A percentile compares a stretch with the other conserved stretches of the same genome.
These are phyloP conservation scores for Fusarium anguioides DNA, from an alignment of 2,329 filamentous ascomycete genomes.

Conservation along the genomic window DNA sequence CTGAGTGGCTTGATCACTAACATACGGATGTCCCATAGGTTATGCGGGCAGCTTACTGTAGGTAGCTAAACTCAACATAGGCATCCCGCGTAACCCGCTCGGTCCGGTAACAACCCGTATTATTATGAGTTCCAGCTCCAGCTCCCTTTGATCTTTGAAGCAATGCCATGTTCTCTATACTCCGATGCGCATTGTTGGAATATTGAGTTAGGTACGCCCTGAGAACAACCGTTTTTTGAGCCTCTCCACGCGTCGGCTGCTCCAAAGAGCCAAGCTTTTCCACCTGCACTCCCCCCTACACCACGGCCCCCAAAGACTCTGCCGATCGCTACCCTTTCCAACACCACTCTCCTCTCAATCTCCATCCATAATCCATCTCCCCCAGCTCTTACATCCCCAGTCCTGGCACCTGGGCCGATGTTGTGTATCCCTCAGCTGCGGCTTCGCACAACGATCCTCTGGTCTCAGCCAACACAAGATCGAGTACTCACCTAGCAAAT, in stretches of 20 bases:
- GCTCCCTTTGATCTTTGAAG: not conserved
- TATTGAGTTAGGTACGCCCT: not conserved
- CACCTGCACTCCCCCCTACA: not conserved
- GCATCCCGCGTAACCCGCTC: not conserved
- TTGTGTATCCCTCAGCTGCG: slow-evolving; percentile 22
- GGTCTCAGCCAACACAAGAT: slow-evolving; percentile 1
- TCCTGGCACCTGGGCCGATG: slow-evolving; percentile 4
- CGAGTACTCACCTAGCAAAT: slow-evolving; percentile 3
- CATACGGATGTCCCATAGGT: no score
- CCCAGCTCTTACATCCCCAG: slow-evolving; percentile 35
- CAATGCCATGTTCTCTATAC: not conserved
- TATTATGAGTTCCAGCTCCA: not conserved
- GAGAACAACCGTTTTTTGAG: not conserved
- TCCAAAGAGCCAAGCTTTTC: slow-evolving; percentile 32
- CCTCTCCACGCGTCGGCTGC: slow-evolving; percentile 22
- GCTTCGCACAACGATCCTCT: slow-evolving; percentile 16
- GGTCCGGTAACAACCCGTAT: not conserved
- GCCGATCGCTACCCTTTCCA: slow-evolving; percentile 37
- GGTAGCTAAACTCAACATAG: not conserved
- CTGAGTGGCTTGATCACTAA: slow-evolving; percentile 1
- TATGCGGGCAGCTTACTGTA: no score
- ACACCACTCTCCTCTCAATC: slow-evolving; percentile 27
- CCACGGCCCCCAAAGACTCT: slow-evolving; percentile 12
- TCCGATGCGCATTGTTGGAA: not conserved
- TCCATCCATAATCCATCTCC: slow-evolving; percentile 25